Base-by-base conservation (phyloP, 2,329 filamentous ascomycete genomes). In the Pseudocercospora crystallina region DNA sequence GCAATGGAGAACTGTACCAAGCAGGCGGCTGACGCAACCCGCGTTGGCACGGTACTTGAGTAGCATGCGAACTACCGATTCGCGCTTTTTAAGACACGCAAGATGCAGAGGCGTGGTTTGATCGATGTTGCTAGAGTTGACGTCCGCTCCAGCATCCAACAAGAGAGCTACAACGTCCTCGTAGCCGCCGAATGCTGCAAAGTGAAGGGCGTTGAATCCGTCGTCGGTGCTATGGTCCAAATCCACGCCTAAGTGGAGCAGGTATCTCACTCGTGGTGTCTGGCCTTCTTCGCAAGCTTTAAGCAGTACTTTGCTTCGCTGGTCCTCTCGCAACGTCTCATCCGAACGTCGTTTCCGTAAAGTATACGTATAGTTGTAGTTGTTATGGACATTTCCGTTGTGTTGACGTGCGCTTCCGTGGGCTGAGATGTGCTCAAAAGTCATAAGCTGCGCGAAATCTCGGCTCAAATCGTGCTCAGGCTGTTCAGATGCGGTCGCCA, bases 151-250 rank as follows among this genome's bases (percentile, higher is more conserved):
- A 38, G 33, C 35, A 9, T 17, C 43, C 33, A 47, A n/a, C 8
- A 38, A 30, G 14, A 17, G 20, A 15, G 14, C 7, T 4, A 47
- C 43, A 8, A 47, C 35, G 8, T 47, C 43, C 39, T 47, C 43
- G 14, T 38, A 40, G 2, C 44, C 44, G 14, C 44, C 32, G 9
- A 47, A 37, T 8, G 44, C 44, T 15, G 44, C 44, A 47, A 39
- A 36, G 20, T 47, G 44, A n/a, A 47, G 34, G 15, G 44, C 44
- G 8, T 34, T 47, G 14, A 47, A 10, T 11, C 44, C 44, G 34
- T 37, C 35, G 11, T 40, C 8, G 13, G 39, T 36, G n/a, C 13
- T 11, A 33, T 12, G 26, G 17, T 47, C 35, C 36, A 47, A 14
- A 17, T 47, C 44, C 13, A 36, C 36, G n/a, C 43, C 43, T 5